Percentiles rank a stretch among this genome's conserved stretches.
Conservation (phyloP, 768 basidiomycete genomes). For the Psilocybe tampanensis region DNA sequence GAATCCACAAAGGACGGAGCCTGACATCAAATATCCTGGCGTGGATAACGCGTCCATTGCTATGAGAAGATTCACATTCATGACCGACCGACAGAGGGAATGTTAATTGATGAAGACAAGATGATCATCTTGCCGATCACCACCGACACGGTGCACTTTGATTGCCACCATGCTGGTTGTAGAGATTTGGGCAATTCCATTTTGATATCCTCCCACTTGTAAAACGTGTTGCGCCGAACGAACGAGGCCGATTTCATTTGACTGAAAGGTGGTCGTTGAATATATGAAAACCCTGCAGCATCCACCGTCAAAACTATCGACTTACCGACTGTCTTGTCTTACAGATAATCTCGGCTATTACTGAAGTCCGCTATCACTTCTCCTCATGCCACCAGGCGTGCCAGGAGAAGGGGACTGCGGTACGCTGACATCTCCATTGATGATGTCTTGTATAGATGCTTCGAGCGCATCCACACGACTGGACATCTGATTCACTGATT, state of each 20-base stretch:
- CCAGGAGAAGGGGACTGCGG: slow-evolving; percentile 63
- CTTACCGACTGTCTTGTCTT: background rate
- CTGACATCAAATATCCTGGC: background rate
- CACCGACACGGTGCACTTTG: background rate
- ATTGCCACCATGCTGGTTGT: background rate
- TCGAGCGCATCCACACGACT: slow-evolving; percentile 88
- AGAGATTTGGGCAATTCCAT: background rate
- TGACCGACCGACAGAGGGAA: background rate
- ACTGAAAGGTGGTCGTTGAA: background rate
- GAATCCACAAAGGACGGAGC: background rate
- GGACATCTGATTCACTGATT: slow-evolving; percentile 90
- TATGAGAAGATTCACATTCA: background rate
- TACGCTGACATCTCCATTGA: slow-evolving; percentile 70
- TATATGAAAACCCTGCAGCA: background rate
- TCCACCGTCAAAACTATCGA: background rate
- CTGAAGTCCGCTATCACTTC: slow-evolving; percentile 40
- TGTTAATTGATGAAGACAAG: background rate
- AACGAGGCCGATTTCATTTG: background rate
- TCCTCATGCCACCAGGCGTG: slow-evolving; percentile 40
- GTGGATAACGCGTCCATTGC: background rate
- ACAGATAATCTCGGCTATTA: background rate
- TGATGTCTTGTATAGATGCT: slow-evolving; percentile 89
- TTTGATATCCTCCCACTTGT: background rate
- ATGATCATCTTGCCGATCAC: background rate
- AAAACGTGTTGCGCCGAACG: background rate